These are phyloP conservation scores for Lichenothelia convexa DNA, from an alignment of 495 filamentous ascomycete genomes.

Conservation along the genomic window DNA sequence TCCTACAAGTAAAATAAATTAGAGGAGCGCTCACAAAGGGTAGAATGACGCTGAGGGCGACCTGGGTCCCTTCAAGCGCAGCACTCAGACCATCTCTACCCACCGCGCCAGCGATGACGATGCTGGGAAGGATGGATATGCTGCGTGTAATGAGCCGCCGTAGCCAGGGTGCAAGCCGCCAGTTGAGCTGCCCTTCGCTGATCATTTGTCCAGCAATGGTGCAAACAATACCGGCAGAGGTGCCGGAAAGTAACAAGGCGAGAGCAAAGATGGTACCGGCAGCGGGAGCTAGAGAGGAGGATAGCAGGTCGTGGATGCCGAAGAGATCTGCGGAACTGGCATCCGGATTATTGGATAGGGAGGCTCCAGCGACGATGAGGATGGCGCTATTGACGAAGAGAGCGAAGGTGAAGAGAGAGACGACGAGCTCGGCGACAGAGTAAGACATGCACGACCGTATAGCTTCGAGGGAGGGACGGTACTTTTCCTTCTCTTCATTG, in stretches of 20 bases:
- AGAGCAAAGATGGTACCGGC: slow-evolving; percentile 62
- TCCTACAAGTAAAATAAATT: slow-evolving; percentile 71
- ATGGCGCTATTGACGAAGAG: slow-evolving; percentile 86
- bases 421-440: slow-evolving; percentile 46
- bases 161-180: slow-evolving; percentile 52
- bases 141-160: slow-evolving; percentile 50
- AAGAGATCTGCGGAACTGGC: slow-evolving; percentile 52
- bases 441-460: slow-evolving; percentile 66
- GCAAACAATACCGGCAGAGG: slow-evolving; percentile 62
- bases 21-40: slow-evolving; percentile 70
- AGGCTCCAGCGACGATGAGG: slow-evolving; percentile 71
- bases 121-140: slow-evolving; percentile 63
- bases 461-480: slow-evolving; percentile 59
- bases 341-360: slow-evolving; percentile 43
- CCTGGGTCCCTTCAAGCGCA: slow-evolving; percentile 63
- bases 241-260: slow-evolving; percentile 58
- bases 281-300: slow-evolving; percentile 46
- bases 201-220: slow-evolving; percentile 77
- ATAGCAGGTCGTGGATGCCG: slow-evolving; percentile 62
- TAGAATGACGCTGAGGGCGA: slow-evolving; percentile 61
- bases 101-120: slow-evolving; percentile 65
- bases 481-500: slow-evolving; percentile 22
- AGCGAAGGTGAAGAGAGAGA: slow-evolving; percentile 78
- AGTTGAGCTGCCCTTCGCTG: slow-evolving; percentile 57
- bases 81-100: slow-evolving; percentile 50